phyloP scores from a whole-genome alignment of 495 filamentous ascomycete species.

The Podospora tetraspora region DNA sequence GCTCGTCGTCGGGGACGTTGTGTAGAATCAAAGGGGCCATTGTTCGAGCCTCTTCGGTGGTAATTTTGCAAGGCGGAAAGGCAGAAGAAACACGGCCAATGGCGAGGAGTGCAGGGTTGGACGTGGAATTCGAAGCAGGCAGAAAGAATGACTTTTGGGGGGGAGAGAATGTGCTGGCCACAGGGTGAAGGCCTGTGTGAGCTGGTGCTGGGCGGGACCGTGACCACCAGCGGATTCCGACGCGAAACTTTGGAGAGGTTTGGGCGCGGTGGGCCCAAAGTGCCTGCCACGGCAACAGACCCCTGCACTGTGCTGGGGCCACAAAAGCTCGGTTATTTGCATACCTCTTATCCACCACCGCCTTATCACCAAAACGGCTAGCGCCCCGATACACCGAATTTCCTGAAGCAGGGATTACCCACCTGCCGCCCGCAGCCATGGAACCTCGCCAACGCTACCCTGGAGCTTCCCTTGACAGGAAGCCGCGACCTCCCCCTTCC shows the following conservation, averaged over 20 bases:
- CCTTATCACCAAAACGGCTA: background rate
- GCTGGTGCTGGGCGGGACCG: background rate
- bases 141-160: background rate
- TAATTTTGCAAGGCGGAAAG: background rate
- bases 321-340: background rate
- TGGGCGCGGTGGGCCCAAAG: constrained; percentile 2
- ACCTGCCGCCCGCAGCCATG: background rate
- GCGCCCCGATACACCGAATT: constrained; percentile 7
- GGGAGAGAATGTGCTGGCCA: background rate
- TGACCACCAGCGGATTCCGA: background rate
- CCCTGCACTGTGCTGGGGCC: background rate
- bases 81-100: background rate
- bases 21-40: constrained; percentile 55
- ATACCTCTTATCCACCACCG: background rate
- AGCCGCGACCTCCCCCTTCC: background rate
- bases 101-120: constrained; percentile 5
- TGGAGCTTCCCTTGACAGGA: background rate
- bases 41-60: constrained; percentile 12
- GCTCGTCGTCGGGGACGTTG: constrained; percentile 55
- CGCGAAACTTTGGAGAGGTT: constrained; percentile 9
- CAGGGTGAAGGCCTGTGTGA: constrained; percentile 9
- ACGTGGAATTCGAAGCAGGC: constrained; percentile 5
- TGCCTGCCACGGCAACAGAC: constrained; percentile 9
- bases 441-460: background rate
- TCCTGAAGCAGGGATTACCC: background rate